Base-by-base conservation (phyloP, 108 stramenopile species). In the Nitzschia sp. region DNA sequence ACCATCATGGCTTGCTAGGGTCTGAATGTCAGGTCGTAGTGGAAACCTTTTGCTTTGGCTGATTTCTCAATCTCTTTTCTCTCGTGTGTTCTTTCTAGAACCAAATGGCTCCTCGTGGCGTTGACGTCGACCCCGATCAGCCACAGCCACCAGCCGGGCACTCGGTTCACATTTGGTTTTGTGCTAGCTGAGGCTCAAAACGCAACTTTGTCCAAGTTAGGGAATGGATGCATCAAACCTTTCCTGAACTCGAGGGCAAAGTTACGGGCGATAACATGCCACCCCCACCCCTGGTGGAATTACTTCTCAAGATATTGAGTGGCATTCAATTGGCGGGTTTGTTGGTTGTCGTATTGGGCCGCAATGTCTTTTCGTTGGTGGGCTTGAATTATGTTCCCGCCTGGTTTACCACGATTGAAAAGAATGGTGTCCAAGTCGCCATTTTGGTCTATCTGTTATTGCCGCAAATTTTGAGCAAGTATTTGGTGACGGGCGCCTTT, bases 121-220 rank as follows among this genome's bases (percentile, higher is more conserved):
- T 42, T 51, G 49, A 51, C n/a, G 21, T 19, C 49, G 49, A 17
- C 8, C 4, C 49, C 49, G 49, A 9, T n/a, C 4, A 9, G n/a
- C 18, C 49, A 21, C 18, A 4, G 21, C 19, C 19, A 19, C 38
- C 8, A 42, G 38, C 38, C 15, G 38, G 38, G 4, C 74, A 83
- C 27, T 49, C 46, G 6, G 57, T 87, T 19, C 79, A 82, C 46
- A 63, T 87, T 67, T 46, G 61, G 25, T 87, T 48, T 66, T 87
- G 82, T 60, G 67, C 53, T 30, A 68, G 78, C 67, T 95, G 94
- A 92, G 94, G 94, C 54, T 91, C 90, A 85, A 61, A 83, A 87
- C 76, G 86, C 73, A 92, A 92, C 84, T 95, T 87, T 78, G 46
- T 83, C 31, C 73, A 87, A 62, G 80, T 90, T 31, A 61, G 70